These are phyloP conservation scores for Novakomyces olei DNA, from an alignment of 805 yeast genomes.

Conservation along the genomic window DNA sequence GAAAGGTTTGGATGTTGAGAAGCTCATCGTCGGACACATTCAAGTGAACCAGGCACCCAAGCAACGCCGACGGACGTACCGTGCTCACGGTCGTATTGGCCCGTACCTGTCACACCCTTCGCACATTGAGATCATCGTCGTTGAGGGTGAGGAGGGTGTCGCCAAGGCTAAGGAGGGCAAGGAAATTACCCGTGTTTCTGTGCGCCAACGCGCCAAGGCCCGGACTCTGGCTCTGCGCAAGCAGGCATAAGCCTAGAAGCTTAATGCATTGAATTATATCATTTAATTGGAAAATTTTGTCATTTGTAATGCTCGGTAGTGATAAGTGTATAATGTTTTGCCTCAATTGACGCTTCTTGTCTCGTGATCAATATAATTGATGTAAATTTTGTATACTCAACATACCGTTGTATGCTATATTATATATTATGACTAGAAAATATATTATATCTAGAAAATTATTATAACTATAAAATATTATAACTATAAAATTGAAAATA, in stretches of 20 bases:
- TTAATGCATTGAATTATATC: neutral
- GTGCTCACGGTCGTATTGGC: slow-evolving; percentile 99
- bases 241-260: slow-evolving; percentile 1
- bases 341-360: neutral
- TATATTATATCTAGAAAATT: neutral
- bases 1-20: slow-evolving; percentile 91
- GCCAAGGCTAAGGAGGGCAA: slow-evolving; percentile 58
- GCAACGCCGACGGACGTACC: slow-evolving; percentile 99
- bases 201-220: slow-evolving; percentile 4
- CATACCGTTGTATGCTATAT: neutral
- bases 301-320: neutral
- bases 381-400: neutral
- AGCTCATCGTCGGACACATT: slow-evolving; percentile 88
- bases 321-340: neutral
- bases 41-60: slow-evolving; percentile 99
- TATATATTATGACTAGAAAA: neutral
- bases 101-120: slow-evolving; percentile 98
- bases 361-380: neutral
- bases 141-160: slow-evolving; percentile 87
- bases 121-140: slow-evolving; percentile 91
- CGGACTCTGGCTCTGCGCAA: slow-evolving; percentile 4
- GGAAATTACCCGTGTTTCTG: slow-evolving; percentile 8
- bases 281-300: neutral
- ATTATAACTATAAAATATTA: neutral
- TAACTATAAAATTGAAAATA: neutral